Conservation (phyloP, 441 rosid species). For the Croton laevigatus region DNA sequence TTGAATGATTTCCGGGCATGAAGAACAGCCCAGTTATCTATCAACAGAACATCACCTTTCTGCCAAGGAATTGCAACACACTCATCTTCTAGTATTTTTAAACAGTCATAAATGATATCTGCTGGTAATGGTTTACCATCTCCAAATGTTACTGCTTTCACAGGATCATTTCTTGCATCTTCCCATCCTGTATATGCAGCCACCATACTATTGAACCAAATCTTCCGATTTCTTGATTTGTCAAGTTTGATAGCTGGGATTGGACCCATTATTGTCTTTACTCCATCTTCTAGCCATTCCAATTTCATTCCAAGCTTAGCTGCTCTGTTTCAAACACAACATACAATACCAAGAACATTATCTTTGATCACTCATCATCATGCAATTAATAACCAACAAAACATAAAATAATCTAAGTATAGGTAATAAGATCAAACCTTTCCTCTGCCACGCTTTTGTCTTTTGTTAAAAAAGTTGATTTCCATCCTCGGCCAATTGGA, state of each 20-base stretch:
- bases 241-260: conserved; percentile 70
- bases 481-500: conserved; percentile 95
- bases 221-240: conserved; percentile 57
- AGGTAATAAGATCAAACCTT: conserved; percentile 41
- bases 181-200: conserved; percentile 90
- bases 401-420: background rate
- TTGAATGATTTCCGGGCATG: conserved; percentile 68
- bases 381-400: background rate
- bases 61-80: conserved; percentile 75
- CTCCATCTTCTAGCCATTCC: conserved; percentile 75
- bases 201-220: conserved; percentile 94
- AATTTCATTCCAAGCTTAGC: conserved; percentile 71
- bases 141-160: conserved; percentile 73
- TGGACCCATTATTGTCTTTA: conserved; percentile 77
- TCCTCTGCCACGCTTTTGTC: conserved; percentile 65
- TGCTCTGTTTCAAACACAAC: conserved; percentile 47
- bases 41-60: conserved; percentile 71
- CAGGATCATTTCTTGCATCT: conserved; percentile 68
- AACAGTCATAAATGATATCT: conserved; percentile 55
- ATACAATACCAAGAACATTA: background rate
- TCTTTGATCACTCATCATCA: too few species aligned
- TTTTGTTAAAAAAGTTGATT: conserved; percentile 79
- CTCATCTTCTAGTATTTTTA: conserved; percentile 71
- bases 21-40: conserved; percentile 85
- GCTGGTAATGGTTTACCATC: conserved; percentile 62